Base-by-base conservation (phyloP, 2,329 filamentous ascomycete species). In the Aureobasidium sp. region DNA sequence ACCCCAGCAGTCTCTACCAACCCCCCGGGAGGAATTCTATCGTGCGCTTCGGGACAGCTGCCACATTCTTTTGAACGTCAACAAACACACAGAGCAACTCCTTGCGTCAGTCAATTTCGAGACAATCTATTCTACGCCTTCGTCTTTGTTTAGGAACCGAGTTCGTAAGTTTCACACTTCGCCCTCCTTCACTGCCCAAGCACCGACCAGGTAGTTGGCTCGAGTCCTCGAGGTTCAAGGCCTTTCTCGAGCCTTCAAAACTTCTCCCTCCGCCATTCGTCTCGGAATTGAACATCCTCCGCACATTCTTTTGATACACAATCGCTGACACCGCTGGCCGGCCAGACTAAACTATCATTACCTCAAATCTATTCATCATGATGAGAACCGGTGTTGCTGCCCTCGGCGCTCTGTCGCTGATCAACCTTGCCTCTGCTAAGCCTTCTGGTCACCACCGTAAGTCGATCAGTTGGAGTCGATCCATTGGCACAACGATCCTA, bases 401-500 rank as follows among this genome's bases (percentile, higher is more conserved):
- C 44, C 39, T 62, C 48, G 53, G 52, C 50, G 64, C 62, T 60
- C 49, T 64, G 50, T 64, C 64, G 47, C 60, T 64, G 40, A 31
- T 60, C 37, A 70, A 71, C 54, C 67, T 78, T 52, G 72, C 72
- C 35, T 69, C 69, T 64, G 77, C 76, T 52, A 75, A 79, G 68
- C 77, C 73, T 37, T 61, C 50, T 49, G 59, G 54, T 49, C 61
- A 65, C 35, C 68, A 70, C 59, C 54, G 72, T 73, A 70, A 56
- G 68, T 59, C 49, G 33, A 64, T 49, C 63, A 64, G 44, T 53
- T 33, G 45, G 56, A 35, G n/a, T 52, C 52, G 31, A 31, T 27
- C 50, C 31, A 49, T 47, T 63, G 45, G 56, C 7, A 29, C 22
- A 29, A n/a, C 8, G 14, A 22, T 29, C 22, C 62, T 62, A 57